Evolutionary conservation across 345 rosid genomes (phyloP).

Genomic region (Populus pruinosa): DNA sequence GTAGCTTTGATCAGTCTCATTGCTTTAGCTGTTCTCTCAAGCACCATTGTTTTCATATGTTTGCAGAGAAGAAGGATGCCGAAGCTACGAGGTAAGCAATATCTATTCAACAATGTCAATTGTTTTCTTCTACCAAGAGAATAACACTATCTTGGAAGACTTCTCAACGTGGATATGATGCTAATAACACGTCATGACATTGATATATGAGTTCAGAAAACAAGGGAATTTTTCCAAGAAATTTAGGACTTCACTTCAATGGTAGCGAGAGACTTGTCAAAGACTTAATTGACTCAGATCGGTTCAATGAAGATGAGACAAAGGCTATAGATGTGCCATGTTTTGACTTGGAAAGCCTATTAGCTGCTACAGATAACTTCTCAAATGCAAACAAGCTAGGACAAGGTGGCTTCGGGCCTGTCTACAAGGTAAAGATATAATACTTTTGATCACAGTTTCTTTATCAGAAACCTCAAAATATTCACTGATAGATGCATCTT

Average conservation of each 20-base stretch:
- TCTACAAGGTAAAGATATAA: constrained; percentile 40
- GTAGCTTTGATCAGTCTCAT: constrained; percentile 33
- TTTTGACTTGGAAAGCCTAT: constrained; percentile 35
- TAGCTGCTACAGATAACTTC: constrained; percentile 48
- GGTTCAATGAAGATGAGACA: constrained; percentile 36
- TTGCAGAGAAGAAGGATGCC: constrained; percentile 43
- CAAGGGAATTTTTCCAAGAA: constrained; percentile 1
- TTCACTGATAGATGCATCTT: too few species aligned
- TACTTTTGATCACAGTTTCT: background rate
- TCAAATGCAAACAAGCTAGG: constrained; percentile 50
- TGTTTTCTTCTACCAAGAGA: constrained; percentile 11
- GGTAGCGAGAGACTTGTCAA: constrained; percentile 29
- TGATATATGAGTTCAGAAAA: constrained; percentile 16
- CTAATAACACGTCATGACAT: too few species aligned
- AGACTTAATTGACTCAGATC: constrained; percentile 26
- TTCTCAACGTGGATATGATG: background rate
- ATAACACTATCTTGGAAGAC: too few species aligned
- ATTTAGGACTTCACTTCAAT: constrained; percentile 18
- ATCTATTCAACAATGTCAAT: constrained; percentile 39
- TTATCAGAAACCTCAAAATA: too few species aligned
- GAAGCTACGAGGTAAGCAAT: constrained; percentile 32
- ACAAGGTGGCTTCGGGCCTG: constrained; percentile 64
- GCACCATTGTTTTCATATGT: constrained; percentile 31
- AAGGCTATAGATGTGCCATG: constrained; percentile 45
- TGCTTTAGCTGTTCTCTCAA: constrained; percentile 33